Evolutionary conservation across 345 rosid species (phyloP), one percentile per base, ranked within the genome.

Genomic region (Euphorbia pulcherrima): DNA sequence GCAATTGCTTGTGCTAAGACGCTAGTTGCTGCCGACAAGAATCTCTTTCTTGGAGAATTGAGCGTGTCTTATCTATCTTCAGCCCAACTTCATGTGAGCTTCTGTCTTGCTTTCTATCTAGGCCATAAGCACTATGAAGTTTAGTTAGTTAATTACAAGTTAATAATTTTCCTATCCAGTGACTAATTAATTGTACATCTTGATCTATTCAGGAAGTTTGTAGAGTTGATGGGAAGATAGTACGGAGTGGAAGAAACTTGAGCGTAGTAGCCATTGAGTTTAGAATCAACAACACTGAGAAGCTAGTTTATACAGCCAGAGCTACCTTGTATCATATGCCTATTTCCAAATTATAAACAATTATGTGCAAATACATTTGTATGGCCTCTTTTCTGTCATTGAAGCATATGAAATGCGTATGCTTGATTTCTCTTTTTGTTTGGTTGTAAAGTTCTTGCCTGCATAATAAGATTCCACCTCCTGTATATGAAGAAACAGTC

Each of bases 181-280:
- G 5, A n/a, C 12, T 0, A 8, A 16, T 13, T 0, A 44, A 23
- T 12, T 21, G 12, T 47, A 29, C 3, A 28, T 30, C 44, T 74
- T 52, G 60, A 18, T 26, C 46, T 41, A 14, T 39, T 60, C 82
- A 88, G 96, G 73, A 67, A 40, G 84, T 79, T 77, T 18, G 88
- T 82, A 54, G 80, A 26, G 81, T 86, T 21, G 87, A 92, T 6
- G 96, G 79, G 48, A 71, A 87, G 9, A 74, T 86, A 20, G 82
- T 83, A 64, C 84, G 86, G 80, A 83, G 86, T n/a, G 96, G 96
- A 73, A 89, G 87, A 69, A 89, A 88, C 64, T 51, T 90, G 69
- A 84, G 88, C 3, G 80, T 84, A 20, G 86, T 90, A 63, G 73
- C 75, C 8, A 62, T 85, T 41, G 88, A 82, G 39, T 86, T 85